A percentile compares a stretch with the other conserved stretches of the same genome.
phyloP scores from a whole-genome alignment of 345 rosid genomes.

The Salix suchowensis region DNA sequence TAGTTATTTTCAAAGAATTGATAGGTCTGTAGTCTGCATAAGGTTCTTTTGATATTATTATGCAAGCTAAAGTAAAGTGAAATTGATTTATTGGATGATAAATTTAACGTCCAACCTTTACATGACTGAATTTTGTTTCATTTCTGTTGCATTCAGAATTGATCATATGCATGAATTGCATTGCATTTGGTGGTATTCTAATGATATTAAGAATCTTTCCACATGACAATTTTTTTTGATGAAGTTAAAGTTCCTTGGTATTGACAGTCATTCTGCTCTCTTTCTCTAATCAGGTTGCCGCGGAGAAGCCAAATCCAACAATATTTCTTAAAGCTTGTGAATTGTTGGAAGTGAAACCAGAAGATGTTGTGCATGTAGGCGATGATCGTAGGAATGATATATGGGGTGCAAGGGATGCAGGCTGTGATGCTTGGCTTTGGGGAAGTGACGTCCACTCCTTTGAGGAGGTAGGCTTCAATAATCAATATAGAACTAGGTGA shows the following conservation, averaged over 20 bases:
- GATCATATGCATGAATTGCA: background rate
- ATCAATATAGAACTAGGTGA: background rate
- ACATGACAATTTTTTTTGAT: background rate
- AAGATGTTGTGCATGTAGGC: conserved; percentile 93
- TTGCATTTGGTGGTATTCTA: background rate
- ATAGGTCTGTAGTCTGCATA: background rate
- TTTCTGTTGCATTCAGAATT: background rate
- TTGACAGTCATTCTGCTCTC: conserved; percentile 1
- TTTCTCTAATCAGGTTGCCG: conserved; percentile 59
- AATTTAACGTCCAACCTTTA: background rate
- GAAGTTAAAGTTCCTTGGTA: background rate
- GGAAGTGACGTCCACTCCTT: conserved; percentile 91
- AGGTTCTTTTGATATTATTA: background rate
- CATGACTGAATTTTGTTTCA: background rate
- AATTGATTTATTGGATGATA: background rate
- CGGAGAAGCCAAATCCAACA: conserved; percentile 95
- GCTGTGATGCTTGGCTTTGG: conserved; percentile 99
- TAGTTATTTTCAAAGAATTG: background rate
- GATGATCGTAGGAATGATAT: conserved; percentile 97
- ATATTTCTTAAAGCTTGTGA: conserved; percentile 95
- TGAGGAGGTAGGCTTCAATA: conserved; percentile 50
- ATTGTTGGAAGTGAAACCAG: conserved; percentile 73
- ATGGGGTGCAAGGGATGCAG: conserved; percentile 99
- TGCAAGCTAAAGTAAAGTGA: background rate
- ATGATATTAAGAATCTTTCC: background rate